Evolutionary conservation across 345 rosid species (phyloP).

Genomic region (Lenwebbia sp.): DNA sequence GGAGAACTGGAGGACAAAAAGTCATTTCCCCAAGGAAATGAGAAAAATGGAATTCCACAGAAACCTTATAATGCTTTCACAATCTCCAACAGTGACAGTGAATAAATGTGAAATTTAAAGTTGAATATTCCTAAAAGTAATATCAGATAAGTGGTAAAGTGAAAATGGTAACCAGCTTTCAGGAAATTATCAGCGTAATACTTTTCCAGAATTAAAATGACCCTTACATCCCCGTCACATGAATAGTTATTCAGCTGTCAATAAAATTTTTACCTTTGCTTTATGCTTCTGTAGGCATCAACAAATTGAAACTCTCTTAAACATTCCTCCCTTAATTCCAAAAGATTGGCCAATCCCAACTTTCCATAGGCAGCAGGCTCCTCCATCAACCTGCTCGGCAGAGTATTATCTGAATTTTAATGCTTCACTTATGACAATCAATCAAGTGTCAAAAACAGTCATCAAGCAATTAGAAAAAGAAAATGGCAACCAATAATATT

Average conservation of each 20-base stretch:
- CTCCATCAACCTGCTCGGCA: slow-evolving; percentile 70
- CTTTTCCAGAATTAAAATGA: not conserved
- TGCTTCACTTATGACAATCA: not conserved
- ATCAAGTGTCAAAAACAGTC: not conserved
- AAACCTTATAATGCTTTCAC: not conserved
- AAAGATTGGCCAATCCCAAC: slow-evolving; percentile 92
- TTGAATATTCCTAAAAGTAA: not conserved
- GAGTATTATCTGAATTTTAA: not conserved
- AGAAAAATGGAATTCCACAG: not conserved
- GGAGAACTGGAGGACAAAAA: not conserved
- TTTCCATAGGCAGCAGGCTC: slow-evolving; percentile 99
- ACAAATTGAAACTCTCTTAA: slow-evolving; percentile 91
- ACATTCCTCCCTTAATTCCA: slow-evolving; percentile 98
- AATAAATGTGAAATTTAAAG: not conserved
- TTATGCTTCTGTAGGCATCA: slow-evolving; percentile 95
- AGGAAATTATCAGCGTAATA: not conserved
- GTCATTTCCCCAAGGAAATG: not conserved
- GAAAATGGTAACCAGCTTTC: not conserved
- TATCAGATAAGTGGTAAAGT: not conserved
- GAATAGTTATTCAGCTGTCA: not conserved
- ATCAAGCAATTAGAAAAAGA: not conserved
- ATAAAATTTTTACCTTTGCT: slow-evolving; percentile 53
- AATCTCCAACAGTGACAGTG: not conserved
- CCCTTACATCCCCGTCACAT: not conserved
- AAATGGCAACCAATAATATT: not conserved